Evolutionary conservation across 495 filamentous ascomycete genomes (phyloP).

Genomic region (Penicillium mononematosum): DNA sequence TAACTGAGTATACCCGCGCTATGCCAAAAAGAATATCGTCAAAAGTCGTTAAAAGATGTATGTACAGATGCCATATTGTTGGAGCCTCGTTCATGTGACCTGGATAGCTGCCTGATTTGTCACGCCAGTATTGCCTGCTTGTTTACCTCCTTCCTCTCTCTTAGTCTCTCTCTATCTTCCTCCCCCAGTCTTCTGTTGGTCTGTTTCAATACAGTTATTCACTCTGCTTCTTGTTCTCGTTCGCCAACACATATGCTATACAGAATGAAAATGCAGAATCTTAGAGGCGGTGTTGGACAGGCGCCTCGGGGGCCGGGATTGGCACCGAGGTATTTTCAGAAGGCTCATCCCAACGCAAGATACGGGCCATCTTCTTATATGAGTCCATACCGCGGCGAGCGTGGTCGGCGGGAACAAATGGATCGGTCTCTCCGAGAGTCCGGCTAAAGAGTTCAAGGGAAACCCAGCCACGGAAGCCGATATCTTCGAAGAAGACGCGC

Average conservation of each 20-base stretch:
- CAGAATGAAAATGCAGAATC: background rate
- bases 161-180: no score
- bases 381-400: conserved; percentile 61
- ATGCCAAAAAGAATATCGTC: background rate
- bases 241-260: background rate
- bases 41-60: conserved; percentile 1
- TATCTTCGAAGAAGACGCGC: conserved; percentile 58
- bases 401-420: conserved; percentile 58
- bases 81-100: no score
- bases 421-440: conserved; percentile 55
- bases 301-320: conserved; percentile 15
- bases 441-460: conserved; percentile 76
- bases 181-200: no score
- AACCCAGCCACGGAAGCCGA: conserved; percentile 75
- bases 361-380: conserved; percentile 57
- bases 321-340: conserved; percentile 8
- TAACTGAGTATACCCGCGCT: background rate
- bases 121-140: no score
- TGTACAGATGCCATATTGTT: conserved; percentile 1
- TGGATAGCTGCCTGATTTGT: no score
- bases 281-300: conserved; percentile 30
- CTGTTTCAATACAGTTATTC: no score
- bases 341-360: conserved; percentile 27
- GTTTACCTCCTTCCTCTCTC: no score
- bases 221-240: no score